Evolutionary conservation across 257 asterid species (phyloP), one percentile per base, ranked within the genome.

Genomic region (Nicotiana otophora): DNA sequence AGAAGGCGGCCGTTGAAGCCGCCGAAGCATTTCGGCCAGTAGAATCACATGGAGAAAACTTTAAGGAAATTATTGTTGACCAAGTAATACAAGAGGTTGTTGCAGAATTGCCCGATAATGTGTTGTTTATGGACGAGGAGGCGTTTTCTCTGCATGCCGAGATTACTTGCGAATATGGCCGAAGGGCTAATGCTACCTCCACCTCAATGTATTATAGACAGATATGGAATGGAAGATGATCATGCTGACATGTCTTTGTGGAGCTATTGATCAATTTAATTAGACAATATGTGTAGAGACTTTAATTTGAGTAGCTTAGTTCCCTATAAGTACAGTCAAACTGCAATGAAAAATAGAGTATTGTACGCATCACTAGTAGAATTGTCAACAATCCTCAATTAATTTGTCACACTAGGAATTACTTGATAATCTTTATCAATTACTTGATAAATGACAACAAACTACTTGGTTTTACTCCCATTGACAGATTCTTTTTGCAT

Each of bases 121-220:
- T n/a, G 30, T 53, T 34, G 28, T 87, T 81, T n/a, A 69, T 83
- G 88, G 90, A 89, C 36, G 94, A 91, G 28, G 94, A 91, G 5
- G 86, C 69, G 23, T 17, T 85, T 78, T 91, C n/a, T 77, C 55
- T 90, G 90, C 16, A 88, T 87, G 93, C 88, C 91, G 11, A 85
- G 84, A 0, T 80, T 89, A 87, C 60, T 89, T 66, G 82, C 68
- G 2, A 60, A 85, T 74, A 85, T 92, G 95, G 90, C 91, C 0
- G 91, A 91, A 68, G 95, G 93, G 33, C 5, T 90, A 90, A 86
- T 89, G 94, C 67, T 91, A 34, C n/a, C n/a, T n/a, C n/a, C n/a
- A n/a, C n/a, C n/a, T n/a, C n/a, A n/a, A n/a, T n/a, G n/a, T n/a
- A n/a, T 51, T 17, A 62, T 16, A 58, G 82, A 86, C 70, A 5